A percentile compares a stretch with the other conserved stretches of the same genome.
Conservation (phyloP, 306 rosid genomes). For the Luffa acutangula region DNA sequence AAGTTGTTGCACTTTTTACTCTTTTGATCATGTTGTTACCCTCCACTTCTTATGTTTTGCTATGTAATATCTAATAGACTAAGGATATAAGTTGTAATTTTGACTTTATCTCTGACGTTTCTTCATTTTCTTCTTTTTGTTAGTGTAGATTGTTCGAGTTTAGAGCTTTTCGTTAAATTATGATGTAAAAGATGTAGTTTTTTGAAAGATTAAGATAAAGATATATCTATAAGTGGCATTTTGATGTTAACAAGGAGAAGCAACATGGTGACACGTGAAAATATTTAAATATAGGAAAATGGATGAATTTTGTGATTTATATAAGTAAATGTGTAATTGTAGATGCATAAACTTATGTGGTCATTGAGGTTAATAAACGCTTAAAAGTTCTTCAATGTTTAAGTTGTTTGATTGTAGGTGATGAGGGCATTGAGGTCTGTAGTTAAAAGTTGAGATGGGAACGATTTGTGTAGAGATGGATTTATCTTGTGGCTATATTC, state of each 20-base stretch:
- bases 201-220: not conserved
- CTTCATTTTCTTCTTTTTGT: not conserved
- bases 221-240: not conserved
- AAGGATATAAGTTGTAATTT: not conserved
- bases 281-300: not conserved
- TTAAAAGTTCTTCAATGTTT: not conserved
- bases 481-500: not conserved
- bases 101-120: not conserved
- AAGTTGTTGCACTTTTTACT: not conserved
- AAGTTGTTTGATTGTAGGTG: not conserved
- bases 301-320: not conserved
- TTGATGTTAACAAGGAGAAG: not conserved
- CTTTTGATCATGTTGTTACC: not conserved
- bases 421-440: not conserved
- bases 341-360: not conserved
- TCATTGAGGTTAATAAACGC: not conserved
- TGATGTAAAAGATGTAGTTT: not conserved
- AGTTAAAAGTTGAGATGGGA: not conserved
- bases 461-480: not conserved
- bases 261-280: not conserved
- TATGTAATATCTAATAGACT: not conserved
- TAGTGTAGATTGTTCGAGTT: fast-evolving
- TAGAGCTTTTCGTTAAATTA: not conserved
- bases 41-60: not conserved
- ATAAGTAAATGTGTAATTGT: not conserved